phyloP scores from a whole-genome alignment of 768 basidiomycete genomes.

The Macrocybe gigantea region DNA sequence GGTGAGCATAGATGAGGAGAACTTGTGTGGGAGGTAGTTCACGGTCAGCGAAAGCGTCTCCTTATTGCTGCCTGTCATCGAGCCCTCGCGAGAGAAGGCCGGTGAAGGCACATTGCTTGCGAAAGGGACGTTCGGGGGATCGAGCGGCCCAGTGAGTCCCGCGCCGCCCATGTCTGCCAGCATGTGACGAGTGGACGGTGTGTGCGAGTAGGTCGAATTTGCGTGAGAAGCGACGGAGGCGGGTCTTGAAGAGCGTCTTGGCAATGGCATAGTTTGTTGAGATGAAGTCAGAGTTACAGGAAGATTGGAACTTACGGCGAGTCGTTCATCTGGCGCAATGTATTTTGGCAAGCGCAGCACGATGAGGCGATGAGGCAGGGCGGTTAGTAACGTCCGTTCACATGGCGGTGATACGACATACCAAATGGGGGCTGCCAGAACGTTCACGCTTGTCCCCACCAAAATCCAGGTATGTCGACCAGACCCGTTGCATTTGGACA shows the following conservation, averaged over 20 bases:
- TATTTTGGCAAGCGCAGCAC: slow-evolving; percentile 15
- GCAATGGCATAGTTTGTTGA: neutral
- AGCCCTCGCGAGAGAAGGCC: neutral
- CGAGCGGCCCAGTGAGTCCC: slow-evolving; percentile 15
- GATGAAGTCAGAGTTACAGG: neutral
- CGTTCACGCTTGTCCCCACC: slow-evolving; percentile 6
- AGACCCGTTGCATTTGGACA: slow-evolving; percentile 40
- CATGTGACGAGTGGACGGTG: slow-evolving; percentile 44
- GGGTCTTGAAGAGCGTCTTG: slow-evolving; percentile 22
- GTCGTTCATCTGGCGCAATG: slow-evolving; percentile 19
- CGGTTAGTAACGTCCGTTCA: slow-evolving; percentile 9
- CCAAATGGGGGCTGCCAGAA: slow-evolving; percentile 11
- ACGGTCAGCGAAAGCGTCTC: slow-evolving; percentile 24
- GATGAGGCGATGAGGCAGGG: slow-evolving; percentile 9
- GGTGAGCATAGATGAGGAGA: slow-evolving; percentile 37
- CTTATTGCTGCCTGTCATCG: slow-evolving; percentile 19
- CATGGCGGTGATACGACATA: slow-evolving; percentile 10
- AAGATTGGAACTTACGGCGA: slow-evolving; percentile 16
- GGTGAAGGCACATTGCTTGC: slow-evolving; percentile 11
- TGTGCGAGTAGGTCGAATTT: slow-evolving; percentile 37
- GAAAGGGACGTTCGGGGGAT: slow-evolving; percentile 36
- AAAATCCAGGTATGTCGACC: slow-evolving; percentile 45
- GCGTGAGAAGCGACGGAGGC: slow-evolving; percentile 30
- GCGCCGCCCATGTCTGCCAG: slow-evolving; percentile 20
- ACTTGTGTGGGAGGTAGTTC: slow-evolving; percentile 66